phyloP scores from a whole-genome alignment of 257 asterid species.

The Cynanchum wilfordii region DNA sequence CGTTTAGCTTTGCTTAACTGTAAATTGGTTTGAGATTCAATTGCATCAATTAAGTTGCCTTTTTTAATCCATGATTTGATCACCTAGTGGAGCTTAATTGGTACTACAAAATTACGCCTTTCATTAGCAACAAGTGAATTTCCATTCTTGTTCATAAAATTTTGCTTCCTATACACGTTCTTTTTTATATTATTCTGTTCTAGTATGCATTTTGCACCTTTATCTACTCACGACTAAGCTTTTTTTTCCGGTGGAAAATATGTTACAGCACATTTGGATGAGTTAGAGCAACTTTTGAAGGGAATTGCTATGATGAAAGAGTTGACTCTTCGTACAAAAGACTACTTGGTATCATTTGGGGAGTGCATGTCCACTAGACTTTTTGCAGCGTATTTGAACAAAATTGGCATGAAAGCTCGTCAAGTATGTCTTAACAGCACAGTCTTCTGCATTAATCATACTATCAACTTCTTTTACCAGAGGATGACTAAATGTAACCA shows the following conservation, averaged over 20 bases:
- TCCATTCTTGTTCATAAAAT: background rate
- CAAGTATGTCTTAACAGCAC: constrained; percentile 44
- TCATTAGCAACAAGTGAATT: background rate
- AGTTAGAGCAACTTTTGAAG: constrained; percentile 68
- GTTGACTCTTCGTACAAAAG: constrained; percentile 71
- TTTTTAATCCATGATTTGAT: background rate
- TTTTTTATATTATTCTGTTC: background rate
- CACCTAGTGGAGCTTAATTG: background rate
- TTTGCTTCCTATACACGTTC: background rate
- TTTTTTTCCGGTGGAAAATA: constrained; percentile 10
- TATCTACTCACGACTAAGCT: background rate
- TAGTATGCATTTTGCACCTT: background rate
- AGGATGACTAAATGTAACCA: constrained; percentile 1
- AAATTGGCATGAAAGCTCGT: constrained; percentile 57
- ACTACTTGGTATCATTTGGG: constrained; percentile 82
- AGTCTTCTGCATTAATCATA: background rate
- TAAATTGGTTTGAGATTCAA: background rate
- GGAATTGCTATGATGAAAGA: constrained; percentile 81
- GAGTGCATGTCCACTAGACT: constrained; percentile 92
- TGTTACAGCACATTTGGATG: constrained; percentile 50
- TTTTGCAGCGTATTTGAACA: constrained; percentile 72
- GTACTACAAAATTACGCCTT: background rate
- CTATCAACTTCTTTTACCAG: background rate
- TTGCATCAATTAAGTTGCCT: background rate
- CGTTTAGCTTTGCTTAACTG: background rate